Base-by-base conservation (phyloP, 176 grass and related monocot species). In the Paspalum notatum region DNA sequence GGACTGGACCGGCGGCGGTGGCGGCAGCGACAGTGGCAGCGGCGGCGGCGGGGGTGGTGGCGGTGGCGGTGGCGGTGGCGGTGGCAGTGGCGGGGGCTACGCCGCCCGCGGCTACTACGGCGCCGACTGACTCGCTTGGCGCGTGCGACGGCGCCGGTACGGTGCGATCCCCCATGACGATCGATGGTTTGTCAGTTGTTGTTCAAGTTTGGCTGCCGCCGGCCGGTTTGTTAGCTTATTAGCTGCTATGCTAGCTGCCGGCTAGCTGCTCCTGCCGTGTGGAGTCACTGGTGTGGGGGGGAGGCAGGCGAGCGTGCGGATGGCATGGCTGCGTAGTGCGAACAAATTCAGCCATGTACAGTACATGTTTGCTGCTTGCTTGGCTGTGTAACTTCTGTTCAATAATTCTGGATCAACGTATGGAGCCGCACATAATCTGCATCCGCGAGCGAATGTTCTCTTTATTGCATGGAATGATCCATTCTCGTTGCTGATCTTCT, bases 391-490 rank as follows among this genome's bases (percentile, higher is more conserved):
- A 8, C 16, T 49, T 14, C 62, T 71, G 12, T 24, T 54, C 45
- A 71, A 61, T 53, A 53, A 37, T 17, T 69, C 15, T 21, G 22
- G 43, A 65, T 75, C 21, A 55, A 72, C 50, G 27, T 18, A 76
- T 47, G 77, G 62, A 47, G 52, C 9, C 61, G 50, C 50, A n/a
- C 21, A 9, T 9, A 54, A 26, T 32, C 13, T 62, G 16, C 3
- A 25, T 49, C 57, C 64, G 4, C 15, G 67, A 8, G 15, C 57
- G 69, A 18, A 56, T 59, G 2, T 56, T 46, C 4, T 7, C 25
- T 2, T 66, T 24, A 22, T 38, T 76, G 40, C 11, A 14, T 7
- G 4, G 7, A 42, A 14, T 32, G 53, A 5, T 40, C 47, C 42
- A 5, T 7, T 39, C 8, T 68, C 12, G n/a, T 45, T 41, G 26